phyloP scores from a whole-genome alignment of 139 green algal genomes.

The Tetraselmis striata region DNA sequence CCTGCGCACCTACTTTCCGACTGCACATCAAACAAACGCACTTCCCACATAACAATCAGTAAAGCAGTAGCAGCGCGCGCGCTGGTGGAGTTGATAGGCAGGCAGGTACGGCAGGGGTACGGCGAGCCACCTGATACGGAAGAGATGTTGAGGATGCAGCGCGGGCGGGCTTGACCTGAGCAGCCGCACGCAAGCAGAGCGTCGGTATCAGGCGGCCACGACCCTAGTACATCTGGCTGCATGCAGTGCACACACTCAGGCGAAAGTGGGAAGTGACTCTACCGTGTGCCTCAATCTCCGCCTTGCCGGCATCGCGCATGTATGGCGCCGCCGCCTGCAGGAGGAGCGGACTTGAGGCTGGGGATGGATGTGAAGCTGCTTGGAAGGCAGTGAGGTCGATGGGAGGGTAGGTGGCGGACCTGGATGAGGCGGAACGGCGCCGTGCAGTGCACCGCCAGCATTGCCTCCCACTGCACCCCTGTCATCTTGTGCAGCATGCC shows the following conservation, averaged over 20 bases:
- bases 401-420: slow-evolving; percentile 5
- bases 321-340: slow-evolving; percentile 39
- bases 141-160: slow-evolving; percentile 80
- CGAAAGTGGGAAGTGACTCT: too few relatives aligned
- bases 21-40: too few relatives aligned
- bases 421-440: slow-evolving; percentile 77
- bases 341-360: too few relatives aligned
- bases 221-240: too few relatives aligned
- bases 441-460: slow-evolving; percentile 75
- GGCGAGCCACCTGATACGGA: slow-evolving; percentile 21
- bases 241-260: not conserved
- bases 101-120: too few relatives aligned
- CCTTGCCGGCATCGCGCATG: slow-evolving; percentile 70
- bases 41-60: too few relatives aligned
- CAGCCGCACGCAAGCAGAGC: not conserved
- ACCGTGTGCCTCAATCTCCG: slow-evolving; percentile 10
- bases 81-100: too few relatives aligned
- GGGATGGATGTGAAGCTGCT: too few relatives aligned
- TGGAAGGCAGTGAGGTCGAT: too few relatives aligned
- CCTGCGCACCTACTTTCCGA: too few relatives aligned
- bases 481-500: slow-evolving; percentile 77
- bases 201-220: too few relatives aligned
- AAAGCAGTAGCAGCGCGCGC: too few relatives aligned
- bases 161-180: slow-evolving; percentile 25
- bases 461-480: slow-evolving; percentile 68